Evolutionary conservation across 2,329 filamentous ascomycete species (phyloP).

Genomic region (Ceratocystis ficicola): DNA sequence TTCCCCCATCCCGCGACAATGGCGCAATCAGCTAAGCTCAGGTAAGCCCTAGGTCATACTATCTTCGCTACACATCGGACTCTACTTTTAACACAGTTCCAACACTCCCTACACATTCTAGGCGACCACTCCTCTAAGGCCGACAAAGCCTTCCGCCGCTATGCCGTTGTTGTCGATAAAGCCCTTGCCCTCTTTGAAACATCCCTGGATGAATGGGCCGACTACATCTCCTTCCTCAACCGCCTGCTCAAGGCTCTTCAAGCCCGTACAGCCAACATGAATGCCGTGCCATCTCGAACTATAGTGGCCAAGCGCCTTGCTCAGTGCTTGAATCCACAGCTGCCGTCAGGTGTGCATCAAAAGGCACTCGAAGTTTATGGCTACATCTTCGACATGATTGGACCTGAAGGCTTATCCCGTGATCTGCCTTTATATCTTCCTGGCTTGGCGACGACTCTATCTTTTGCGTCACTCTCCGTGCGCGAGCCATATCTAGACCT

Average conservation of each 20-base stretch:
- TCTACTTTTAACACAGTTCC: background rate
- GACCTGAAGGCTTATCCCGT: slow-evolving; percentile 62
- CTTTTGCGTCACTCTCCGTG: slow-evolving; percentile 87
- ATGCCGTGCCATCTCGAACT: slow-evolving; percentile 66
- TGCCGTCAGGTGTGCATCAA: slow-evolving; percentile 94
- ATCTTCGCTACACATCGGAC: slow-evolving; percentile 13
- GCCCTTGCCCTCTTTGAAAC: slow-evolving; percentile 84
- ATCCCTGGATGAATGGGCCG: slow-evolving; percentile 93
- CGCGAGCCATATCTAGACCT: slow-evolving; percentile 75
- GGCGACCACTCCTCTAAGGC: slow-evolving; percentile 43
- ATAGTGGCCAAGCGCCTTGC: slow-evolving; percentile 80
- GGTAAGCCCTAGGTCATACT: slow-evolving; percentile 39
- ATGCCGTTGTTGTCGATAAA: slow-evolving; percentile 77
- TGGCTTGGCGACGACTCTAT: slow-evolving; percentile 75
- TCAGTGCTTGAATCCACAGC: slow-evolving; percentile 84
- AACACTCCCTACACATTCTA: slow-evolving; percentile 25
- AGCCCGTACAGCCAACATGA: slow-evolving; percentile 60
- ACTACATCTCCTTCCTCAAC: slow-evolving; percentile 95
- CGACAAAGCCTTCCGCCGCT: slow-evolving; percentile 68
- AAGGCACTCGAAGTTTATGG: slow-evolving; percentile 91
- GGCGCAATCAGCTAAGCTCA: slow-evolving; percentile 64
- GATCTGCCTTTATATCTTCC: slow-evolving; percentile 84
- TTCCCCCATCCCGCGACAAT: slow-evolving; percentile 62
- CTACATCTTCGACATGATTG: slow-evolving; percentile 77
- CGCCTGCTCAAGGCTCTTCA: slow-evolving; percentile 86